A percentile compares a stretch with the other conserved stretches of the same genome.
phyloP scores from a whole-genome alignment of 257 asterid species.

The Fraxinus pennsylvanica region DNA sequence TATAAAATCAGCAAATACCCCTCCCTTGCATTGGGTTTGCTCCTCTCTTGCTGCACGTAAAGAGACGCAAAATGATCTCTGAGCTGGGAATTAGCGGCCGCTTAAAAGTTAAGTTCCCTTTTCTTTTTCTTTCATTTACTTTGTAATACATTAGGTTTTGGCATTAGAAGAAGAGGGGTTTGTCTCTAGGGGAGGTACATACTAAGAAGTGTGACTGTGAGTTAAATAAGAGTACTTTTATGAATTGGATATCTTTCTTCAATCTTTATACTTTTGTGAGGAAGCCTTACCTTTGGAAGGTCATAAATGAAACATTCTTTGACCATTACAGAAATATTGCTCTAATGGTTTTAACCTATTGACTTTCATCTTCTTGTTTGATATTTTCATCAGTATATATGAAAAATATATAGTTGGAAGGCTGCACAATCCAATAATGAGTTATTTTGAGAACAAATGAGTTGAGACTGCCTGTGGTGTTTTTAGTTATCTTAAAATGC shows the following conservation, averaged over 20 bases:
- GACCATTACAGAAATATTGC: neutral
- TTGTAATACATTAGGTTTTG: neutral
- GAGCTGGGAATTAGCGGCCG: neutral
- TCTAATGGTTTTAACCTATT: neutral
- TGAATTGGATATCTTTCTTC: neutral
- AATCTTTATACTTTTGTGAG: neutral
- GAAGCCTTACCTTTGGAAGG: neutral
- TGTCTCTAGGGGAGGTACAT: neutral
- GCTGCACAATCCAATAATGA: neutral
- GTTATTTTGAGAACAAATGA: neutral
- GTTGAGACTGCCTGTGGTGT: neutral
- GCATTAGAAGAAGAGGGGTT: neutral
- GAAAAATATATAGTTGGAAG: neutral
- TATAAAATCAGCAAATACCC: neutral
- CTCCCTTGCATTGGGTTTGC: neutral
- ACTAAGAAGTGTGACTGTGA: neutral
- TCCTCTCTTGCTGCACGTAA: neutral
- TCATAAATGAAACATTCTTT: neutral
- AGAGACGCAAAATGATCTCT: neutral
- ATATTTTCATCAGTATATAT: neutral
- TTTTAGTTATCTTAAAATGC: neutral
- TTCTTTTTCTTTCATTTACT: neutral
- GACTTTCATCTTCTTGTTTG: neutral
- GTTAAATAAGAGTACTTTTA: neutral
- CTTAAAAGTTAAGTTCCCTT: neutral